phyloP scores from a whole-genome alignment of 352 stramenopile genomes.

The Pythium diclinum region DNA sequence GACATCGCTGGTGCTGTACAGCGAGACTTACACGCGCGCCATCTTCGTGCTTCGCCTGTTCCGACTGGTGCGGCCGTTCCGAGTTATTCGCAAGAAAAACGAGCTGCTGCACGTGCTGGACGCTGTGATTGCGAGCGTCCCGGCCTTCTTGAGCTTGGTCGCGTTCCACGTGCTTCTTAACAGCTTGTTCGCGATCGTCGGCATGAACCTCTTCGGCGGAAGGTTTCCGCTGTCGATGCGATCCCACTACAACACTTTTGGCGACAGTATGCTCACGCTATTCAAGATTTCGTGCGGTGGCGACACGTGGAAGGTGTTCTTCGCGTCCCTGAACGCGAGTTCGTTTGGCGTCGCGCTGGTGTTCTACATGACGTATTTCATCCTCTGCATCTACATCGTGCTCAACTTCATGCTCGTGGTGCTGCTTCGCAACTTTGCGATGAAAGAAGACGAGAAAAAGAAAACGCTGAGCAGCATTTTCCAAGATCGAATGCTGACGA shows the following conservation, averaged over 20 bases:
- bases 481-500: slow-evolving; percentile 73
- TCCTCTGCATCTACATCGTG: slow-evolving; percentile 63
- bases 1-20: slow-evolving; percentile 57
- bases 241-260: slow-evolving; percentile 84
- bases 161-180: slow-evolving; percentile 63
- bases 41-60: slow-evolving; percentile 84
- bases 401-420: slow-evolving; percentile 88
- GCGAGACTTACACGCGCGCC: slow-evolving; percentile 56
- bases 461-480: slow-evolving; percentile 70
- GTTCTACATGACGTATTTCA: slow-evolving; percentile 76
- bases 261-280: slow-evolving; percentile 77
- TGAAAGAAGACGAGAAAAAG: slow-evolving; percentile 82
- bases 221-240: slow-evolving; percentile 68
- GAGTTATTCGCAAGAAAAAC: slow-evolving; percentile 73
- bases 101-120: slow-evolving; percentile 69
- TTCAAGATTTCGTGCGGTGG: slow-evolving; percentile 85
- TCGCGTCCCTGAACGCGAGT: slow-evolving; percentile 56
- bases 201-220: slow-evolving; percentile 80
- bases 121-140: slow-evolving; percentile 61
- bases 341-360: slow-evolving; percentile 54
- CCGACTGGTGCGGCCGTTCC: slow-evolving; percentile 70
- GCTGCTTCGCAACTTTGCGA: slow-evolving; percentile 76
- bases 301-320: slow-evolving; percentile 80
- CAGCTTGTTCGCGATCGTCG: slow-evolving; percentile 78
- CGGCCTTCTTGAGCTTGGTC: slow-evolving; percentile 62